Evolutionary conservation across 257 asterid species (phyloP).

Genomic region (Mitragyna speciosa): DNA sequence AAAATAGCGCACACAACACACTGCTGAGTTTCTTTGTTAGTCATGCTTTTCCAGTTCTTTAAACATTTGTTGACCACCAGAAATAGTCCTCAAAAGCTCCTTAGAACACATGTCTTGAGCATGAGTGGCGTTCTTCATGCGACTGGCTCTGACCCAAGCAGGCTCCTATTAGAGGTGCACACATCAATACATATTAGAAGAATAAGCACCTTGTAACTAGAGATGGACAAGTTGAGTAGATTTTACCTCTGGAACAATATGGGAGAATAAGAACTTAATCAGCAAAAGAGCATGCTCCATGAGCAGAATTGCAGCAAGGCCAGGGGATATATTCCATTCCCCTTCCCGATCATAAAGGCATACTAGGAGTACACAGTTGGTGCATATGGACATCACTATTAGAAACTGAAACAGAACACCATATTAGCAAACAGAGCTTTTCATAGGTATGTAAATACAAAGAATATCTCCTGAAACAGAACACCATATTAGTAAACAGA

Average conservation of each 20-base stretch:
- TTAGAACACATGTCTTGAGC: constrained; percentile 74
- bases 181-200: constrained; percentile 3
- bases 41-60: constrained; percentile 44
- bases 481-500: constrained; percentile 17
- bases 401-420: constrained; percentile 62
- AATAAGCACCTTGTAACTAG: not conserved
- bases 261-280: constrained; percentile 80
- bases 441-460: not conserved
- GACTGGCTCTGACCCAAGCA: constrained; percentile 79
- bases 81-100: constrained; percentile 72
- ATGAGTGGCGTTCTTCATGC: constrained; percentile 73
- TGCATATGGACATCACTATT: constrained; percentile 82
- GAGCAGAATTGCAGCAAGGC: constrained; percentile 82
- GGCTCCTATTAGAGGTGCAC: constrained; percentile 58
- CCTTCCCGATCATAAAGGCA: constrained; percentile 86
- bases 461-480: constrained; percentile 40
- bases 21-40: not conserved
- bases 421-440: constrained; percentile 5
- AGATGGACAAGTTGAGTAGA: not conserved
- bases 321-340: constrained; percentile 79
- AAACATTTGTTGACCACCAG: constrained; percentile 51
- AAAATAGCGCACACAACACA: too few relatives aligned
- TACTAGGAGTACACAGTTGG: constrained; percentile 75
- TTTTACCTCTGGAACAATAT: constrained; percentile 81
- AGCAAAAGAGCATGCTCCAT: constrained; percentile 88